Evolutionary conservation across 129 eudicot genomes (phyloP), one percentile per base, ranked within the genome.

Genomic region (Arctium lappa): DNA sequence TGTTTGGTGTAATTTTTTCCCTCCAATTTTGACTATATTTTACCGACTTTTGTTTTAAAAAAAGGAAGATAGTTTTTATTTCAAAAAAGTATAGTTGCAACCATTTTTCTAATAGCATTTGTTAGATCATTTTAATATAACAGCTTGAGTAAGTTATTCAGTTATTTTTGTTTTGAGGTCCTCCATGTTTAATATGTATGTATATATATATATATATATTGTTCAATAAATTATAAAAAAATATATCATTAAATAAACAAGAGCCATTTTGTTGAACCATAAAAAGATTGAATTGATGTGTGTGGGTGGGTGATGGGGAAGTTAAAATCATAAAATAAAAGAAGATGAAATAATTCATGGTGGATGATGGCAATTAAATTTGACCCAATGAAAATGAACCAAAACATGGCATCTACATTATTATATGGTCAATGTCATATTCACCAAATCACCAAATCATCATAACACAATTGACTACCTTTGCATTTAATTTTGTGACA

Each of bases 401-500:
- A 84, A 32, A 78, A 69, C 68, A 60, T 72, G 82, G 82, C 82
- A 77, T 83, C 78, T 77, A 83, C 76, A 56, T 56, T 56, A 60
- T 46, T 46, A 75, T 82, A n/a, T 50, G 72, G 86, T 72, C 78
- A 84, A 78, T 78, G 74, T 84, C 75, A 76, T 48, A 56, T 60
- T 78, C 87, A 79, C 63, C 53, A 40, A 72, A 78, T 73, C 79
- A 42, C 44, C 27, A 72, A 39, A 72, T 72, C 83, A 56, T 84
- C 40, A 76, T 82, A 33, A 46, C 6, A 16, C 50, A 72, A 29
- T 10, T 78, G 79, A 84, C 62, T 62, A 16, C 27, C n/a, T 62
- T 62, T 40, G 69, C 56, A 84, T 84, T 84, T 2, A 84, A 83
- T 29, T 32, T 53, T 76, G 50, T 48, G 39, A 48, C 62, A 12